Base-by-base conservation (phyloP, 164 flowering plant genomes). In the Kalanchoe fedtschenkoi region DNA sequence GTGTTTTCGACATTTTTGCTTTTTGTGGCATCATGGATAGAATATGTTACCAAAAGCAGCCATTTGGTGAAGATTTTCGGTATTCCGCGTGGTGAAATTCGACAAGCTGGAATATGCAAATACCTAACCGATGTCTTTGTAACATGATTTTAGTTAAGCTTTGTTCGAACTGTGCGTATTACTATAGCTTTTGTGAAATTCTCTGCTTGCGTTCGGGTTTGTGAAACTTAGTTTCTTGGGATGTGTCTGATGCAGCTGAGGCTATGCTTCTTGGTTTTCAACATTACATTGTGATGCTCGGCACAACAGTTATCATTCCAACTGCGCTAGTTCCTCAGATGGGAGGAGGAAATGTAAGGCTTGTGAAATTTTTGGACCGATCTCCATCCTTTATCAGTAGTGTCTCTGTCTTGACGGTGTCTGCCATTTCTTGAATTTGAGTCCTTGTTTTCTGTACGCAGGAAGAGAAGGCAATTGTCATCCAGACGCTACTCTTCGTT, bases 181-280 rank as follows among this genome's bases (percentile, higher is more conserved):
- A 21, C 21, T 51, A n/a, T 6, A 28, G 28, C 15, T 2, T 51
- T 14, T 21, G 56, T 28, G 14, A 19, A 28, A 28, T 51, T 19
- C 56, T 51, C 29, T 21, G 24, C 29, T 21, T 51, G 29, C 29
- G n/a, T 19, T 51, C 9, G 14, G 29, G 14, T 28, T 51, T 19
- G 14, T 19, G n/a, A 0, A 51, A 51, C 19, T 58, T 16, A 1
- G 2, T 56, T 11, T 9, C 5, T 34, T 58, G 38, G 17, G 2
- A 33, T 3, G 35, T 14, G 38, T 58, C 14, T 58, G 16, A 58
- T 58, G 41, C 61, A 58, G 61, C 61, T 6, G 61, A 58, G 41
- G 61, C 61, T 34, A 58, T 34, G 61, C 61, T 58, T 33, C 61
- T 58, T 58, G 61, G 61, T 34, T 58, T 58, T 24, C 61, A 58